Percentiles rank a stretch among this genome's conserved stretches.
phyloP scores from a whole-genome alignment of 352 stramenopile genomes.

The Phytophthora fragariae region DNA sequence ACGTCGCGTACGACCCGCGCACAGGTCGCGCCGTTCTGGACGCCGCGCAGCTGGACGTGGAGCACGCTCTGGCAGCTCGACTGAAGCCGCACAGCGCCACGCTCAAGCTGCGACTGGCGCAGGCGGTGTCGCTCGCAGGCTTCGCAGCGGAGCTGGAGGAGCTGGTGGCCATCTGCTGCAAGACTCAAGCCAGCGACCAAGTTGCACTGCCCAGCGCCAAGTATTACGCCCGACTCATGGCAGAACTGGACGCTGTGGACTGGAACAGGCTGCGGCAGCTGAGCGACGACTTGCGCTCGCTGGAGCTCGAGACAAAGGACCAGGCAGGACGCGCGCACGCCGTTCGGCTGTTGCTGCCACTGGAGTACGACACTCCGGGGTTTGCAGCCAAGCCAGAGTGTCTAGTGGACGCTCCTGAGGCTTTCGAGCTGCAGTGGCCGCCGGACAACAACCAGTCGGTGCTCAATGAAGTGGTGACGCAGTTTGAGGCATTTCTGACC shows the following conservation, averaged over 20 bases:
- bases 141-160: conserved; percentile 71
- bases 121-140: conserved; percentile 59
- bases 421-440: conserved; percentile 54
- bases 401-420: conserved; percentile 67
- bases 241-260: conserved; percentile 66
- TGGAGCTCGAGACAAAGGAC: conserved; percentile 67
- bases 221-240: conserved; percentile 73
- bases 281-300: conserved; percentile 59
- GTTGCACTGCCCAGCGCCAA: conserved; percentile 45
- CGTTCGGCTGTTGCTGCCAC: conserved; percentile 51
- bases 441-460: conserved; percentile 8
- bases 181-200: conserved; percentile 3
- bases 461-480: conserved; percentile 43
- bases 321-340: conserved; percentile 47
- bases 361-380: conserved; percentile 41
- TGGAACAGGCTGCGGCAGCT: conserved; percentile 64
- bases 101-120: conserved; percentile 65
- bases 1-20: conserved; percentile 37
- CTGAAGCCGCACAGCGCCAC: conserved; percentile 51
- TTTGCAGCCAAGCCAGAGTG: conserved; percentile 1
- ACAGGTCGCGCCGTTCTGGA: conserved; percentile 42
- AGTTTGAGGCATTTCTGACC: conserved; percentile 67
- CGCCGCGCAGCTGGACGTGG: conserved; percentile 57
- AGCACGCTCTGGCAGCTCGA: conserved; percentile 55
- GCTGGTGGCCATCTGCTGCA: conserved; percentile 57